Evolutionary conservation across 306 rosid genomes (phyloP).

Genomic region (Abrus pulchellus): DNA sequence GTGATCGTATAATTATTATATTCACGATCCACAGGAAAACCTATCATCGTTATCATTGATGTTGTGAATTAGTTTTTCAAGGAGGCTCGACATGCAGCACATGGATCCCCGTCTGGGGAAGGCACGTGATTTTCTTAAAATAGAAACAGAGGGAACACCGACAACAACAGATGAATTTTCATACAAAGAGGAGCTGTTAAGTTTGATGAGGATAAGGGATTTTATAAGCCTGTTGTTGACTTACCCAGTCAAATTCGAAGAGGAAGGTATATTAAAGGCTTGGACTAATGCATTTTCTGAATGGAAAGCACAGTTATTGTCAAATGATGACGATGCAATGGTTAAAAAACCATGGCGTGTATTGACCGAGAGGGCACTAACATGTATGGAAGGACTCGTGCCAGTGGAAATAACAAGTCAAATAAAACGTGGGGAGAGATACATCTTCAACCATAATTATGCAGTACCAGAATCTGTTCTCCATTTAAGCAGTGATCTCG

Average conservation of each 20-base stretch:
- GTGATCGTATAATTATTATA: too few species aligned
- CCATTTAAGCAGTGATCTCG: slow-evolving; percentile 9
- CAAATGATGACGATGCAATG: neutral
- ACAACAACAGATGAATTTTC: neutral
- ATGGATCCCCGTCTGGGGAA: neutral
- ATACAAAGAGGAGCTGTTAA: neutral
- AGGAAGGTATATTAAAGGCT: neutral
- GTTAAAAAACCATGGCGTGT: neutral
- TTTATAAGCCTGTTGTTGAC: slow-evolving; percentile 13
- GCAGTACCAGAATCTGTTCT: neutral
- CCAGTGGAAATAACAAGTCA: slow-evolving; percentile 8
- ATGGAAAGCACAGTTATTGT: neutral
- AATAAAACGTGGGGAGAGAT: neutral
- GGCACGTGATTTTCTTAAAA: neutral
- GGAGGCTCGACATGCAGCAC: neutral
- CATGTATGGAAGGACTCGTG: neutral
- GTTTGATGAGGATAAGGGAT: slow-evolving; percentile 31
- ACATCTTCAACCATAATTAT: neutral
- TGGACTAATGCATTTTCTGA: neutral
- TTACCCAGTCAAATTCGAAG: slow-evolving; percentile 11
- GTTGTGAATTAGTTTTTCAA: neutral
- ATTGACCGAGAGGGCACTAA: neutral
- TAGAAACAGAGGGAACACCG: neutral
- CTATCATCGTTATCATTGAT: neutral
- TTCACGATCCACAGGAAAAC: neutral